These are phyloP conservation scores for Lepidium didymum DNA, from an alignment of 345 rosid species.

Conservation along the genomic window DNA sequence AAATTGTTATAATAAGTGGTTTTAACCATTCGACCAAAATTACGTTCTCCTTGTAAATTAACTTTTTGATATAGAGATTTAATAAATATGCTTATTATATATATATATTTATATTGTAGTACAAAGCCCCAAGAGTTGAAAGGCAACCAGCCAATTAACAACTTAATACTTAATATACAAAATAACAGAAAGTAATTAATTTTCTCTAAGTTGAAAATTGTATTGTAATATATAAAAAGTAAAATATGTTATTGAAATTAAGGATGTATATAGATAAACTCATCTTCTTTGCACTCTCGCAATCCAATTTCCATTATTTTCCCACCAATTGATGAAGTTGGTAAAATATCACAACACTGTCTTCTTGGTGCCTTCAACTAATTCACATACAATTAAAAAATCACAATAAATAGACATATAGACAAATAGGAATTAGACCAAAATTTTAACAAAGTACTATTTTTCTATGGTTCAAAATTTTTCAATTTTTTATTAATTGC, in stretches of 20 bases:
- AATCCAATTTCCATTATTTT: constrained; percentile 54
- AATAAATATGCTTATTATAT: too few relatives aligned
- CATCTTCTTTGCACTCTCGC: constrained; percentile 67
- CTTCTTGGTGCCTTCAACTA: constrained; percentile 78
- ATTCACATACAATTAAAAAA: not conserved
- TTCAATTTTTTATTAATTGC: too few relatives aligned
- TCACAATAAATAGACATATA: not conserved
- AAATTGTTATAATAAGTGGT: too few relatives aligned
- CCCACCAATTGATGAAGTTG: constrained; percentile 45
- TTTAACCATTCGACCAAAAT: too few relatives aligned
- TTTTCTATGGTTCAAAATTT: not conserved
- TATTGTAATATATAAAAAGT: not conserved
- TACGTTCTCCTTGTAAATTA: too few relatives aligned
- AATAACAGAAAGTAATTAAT: not conserved
- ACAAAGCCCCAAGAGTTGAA: not conserved
- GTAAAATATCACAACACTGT: constrained; percentile 77
- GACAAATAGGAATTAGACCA: not conserved
- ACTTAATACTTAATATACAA: not conserved
- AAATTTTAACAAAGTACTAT: not conserved
- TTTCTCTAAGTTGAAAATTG: not conserved
- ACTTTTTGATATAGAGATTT: too few relatives aligned
- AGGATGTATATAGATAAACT: constrained; percentile 46
- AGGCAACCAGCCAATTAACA: constrained; percentile 9
- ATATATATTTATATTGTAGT: not conserved
- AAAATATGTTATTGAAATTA: not conserved